These are phyloP conservation scores for Podaxis sp. DNA, from an alignment of 768 basidiomycete species.

Conservation along the genomic window DNA sequence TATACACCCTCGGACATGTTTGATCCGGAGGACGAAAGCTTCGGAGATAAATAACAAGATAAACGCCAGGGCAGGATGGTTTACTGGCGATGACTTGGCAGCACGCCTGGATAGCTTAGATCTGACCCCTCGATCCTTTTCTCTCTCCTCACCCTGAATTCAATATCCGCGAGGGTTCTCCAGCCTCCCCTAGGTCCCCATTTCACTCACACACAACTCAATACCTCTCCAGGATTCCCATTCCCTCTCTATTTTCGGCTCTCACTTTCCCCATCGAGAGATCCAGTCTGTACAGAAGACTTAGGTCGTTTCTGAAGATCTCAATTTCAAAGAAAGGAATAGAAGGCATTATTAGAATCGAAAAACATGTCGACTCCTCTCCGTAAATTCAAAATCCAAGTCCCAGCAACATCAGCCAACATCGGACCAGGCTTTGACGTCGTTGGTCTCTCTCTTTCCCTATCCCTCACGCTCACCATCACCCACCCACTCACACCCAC, in stretches of 20 bases:
- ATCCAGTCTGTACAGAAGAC: background rate
- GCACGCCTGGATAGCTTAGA: background rate
- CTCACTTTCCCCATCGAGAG: conserved; percentile 3
- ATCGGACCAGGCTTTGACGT: conserved; percentile 99
- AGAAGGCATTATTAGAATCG: background rate
- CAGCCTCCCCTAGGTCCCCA: background rate
- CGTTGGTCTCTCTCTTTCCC: conserved; percentile 93
- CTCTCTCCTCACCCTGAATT: background rate
- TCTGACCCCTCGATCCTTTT: background rate
- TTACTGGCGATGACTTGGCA: background rate
- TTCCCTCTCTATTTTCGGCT: conserved; percentile 3
- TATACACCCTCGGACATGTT: background rate
- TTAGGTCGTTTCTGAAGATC: too few relatives aligned
- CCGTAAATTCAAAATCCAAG: conserved; percentile 64
- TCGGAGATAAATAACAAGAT: conserved; percentile 1
- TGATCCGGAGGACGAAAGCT: conserved; percentile 5
- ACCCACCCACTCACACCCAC: conserved; percentile 75
- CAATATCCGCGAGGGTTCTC: background rate
- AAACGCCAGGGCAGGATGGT: background rate
- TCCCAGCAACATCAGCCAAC: conserved; percentile 98
- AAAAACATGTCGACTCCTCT: conserved; percentile 17
- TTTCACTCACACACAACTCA: background rate
- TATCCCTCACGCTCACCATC: conserved; percentile 56
- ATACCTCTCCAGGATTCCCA: background rate
- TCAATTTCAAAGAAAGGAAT: background rate